These are phyloP conservation scores for Nepenthes mirabilis DNA, from an alignment of 148 eudicot genomes.

Conservation along the genomic window DNA sequence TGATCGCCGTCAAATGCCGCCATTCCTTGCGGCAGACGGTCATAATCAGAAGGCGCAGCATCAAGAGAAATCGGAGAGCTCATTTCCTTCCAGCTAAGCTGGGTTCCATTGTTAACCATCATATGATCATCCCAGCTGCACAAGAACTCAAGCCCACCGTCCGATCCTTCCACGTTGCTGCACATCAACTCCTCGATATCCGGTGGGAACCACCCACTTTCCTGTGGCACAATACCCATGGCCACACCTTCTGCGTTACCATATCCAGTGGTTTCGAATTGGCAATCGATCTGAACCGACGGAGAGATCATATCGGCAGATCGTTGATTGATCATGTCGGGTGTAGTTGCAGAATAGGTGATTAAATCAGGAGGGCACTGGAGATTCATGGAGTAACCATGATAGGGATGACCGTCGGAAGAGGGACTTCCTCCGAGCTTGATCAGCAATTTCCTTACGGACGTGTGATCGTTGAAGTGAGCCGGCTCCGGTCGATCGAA, in stretches of 20 bases:
- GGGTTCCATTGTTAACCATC: background rate
- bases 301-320: background rate
- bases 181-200: slow-evolving; percentile 27
- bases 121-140: slow-evolving; percentile 14
- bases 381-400: no score
- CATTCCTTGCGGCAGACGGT: background rate
- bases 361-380: no score
- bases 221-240: slow-evolving; percentile 7
- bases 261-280: background rate
- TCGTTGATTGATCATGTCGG: background rate
- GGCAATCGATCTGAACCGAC: background rate
- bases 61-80: slow-evolving; percentile 6
- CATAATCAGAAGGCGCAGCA: background rate
- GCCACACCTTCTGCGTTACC: background rate
- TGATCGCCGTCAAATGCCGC: background rate
- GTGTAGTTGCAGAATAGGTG: background rate
- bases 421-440: slow-evolving; percentile 14
- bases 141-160: slow-evolving; percentile 37
- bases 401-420: background rate
- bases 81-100: slow-evolving; percentile 7
- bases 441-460: slow-evolving; percentile 44
- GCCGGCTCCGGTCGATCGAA: slow-evolving; percentile 9
- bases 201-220: slow-evolving; percentile 17
- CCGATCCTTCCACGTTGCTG: slow-evolving; percentile 24
- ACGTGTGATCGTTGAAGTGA: slow-evolving; percentile 30